Evolutionary conservation across 2,329 filamentous ascomycete species (phyloP), one percentile per base, ranked within the genome.

Genomic region (Monosporascus sp.): DNA sequence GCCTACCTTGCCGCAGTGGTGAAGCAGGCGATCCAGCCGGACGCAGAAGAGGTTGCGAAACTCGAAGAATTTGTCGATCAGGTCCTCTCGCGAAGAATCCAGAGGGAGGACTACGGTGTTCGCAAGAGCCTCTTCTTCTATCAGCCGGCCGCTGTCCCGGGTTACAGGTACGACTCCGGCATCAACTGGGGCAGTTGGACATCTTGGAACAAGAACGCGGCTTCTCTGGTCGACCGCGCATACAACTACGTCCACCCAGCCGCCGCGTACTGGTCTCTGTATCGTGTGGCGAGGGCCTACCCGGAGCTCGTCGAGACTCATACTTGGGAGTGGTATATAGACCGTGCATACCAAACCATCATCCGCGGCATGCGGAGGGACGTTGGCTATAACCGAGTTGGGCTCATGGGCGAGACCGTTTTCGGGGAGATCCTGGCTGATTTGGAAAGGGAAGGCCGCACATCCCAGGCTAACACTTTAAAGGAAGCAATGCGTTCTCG

Each of bases 341-440:
- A 68, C 22, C 77, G 81, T 50, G 78, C 81, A 1, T 79, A 79
- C 51, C 70, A 72, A 42, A 84, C 81, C 0, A 69, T 79, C 0
- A 63, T 74, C 20, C 64, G 72, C 2, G 64, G 62, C 18, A 70
- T 68, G 38, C 63, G 72, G 15, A 60, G 62, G 0, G 72, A 76
- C 8, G 68, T 74, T 1, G 66, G 65, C 0, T 82, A 82, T 50
- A 69, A 67, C 5, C 62, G 73, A 0, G 67, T 74, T 7, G 81
- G 81, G 0, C 60, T 84, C 1, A 84, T 84, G 81, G 81, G 81
- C 1, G 81, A 84, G 65, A 82, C 79, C 0, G 74, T 84, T 0
- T 78, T 78, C 52, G 78, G 78, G 0, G 72, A 79, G 54, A 70
- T 84, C 2, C 68, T 84, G 0, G 56, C 67, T 4, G 81, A 82